Conservation (phyloP, 73 alveolate species). For the Tetrahymena elliotti region DNA sequence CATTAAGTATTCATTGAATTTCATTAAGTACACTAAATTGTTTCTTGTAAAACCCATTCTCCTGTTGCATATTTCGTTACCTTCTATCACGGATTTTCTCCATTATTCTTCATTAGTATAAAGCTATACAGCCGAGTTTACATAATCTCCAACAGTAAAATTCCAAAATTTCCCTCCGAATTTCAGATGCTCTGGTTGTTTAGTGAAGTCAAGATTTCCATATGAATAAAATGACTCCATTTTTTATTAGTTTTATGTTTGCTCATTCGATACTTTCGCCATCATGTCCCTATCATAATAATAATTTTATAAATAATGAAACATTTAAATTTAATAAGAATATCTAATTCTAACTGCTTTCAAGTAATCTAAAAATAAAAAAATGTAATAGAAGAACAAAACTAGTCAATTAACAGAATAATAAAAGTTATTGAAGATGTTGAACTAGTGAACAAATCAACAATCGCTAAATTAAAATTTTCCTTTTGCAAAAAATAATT, state of each 20-base stretch:
- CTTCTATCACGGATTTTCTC: neutral
- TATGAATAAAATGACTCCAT: neutral
- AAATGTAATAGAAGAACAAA: too few relatives aligned
- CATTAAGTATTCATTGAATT: neutral
- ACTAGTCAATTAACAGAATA: too few relatives aligned
- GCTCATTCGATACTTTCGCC: neutral
- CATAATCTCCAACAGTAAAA: conserved; percentile 17
- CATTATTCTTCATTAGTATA: conserved; percentile 14
- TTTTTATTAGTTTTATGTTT: neutral
- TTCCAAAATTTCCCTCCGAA: conserved; percentile 34
- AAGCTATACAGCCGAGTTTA: conserved; percentile 9
- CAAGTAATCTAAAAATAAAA: too few relatives aligned
- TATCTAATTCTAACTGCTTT: too few relatives aligned
- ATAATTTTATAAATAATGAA: neutral
- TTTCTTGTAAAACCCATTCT: conserved; percentile 28
- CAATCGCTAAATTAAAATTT: too few relatives aligned
- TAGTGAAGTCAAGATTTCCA: neutral
- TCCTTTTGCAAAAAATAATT: too few relatives aligned
- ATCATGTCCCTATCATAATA: neutral
- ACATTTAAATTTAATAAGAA: too few relatives aligned
- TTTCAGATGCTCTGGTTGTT: neutral
- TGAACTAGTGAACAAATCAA: too few relatives aligned
- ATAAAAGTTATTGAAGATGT: too few relatives aligned
- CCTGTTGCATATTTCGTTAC: neutral
- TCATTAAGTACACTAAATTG: neutral